Base-by-base conservation (phyloP, 2,329 filamentous ascomycete species). In the Fusarium sp. region DNA sequence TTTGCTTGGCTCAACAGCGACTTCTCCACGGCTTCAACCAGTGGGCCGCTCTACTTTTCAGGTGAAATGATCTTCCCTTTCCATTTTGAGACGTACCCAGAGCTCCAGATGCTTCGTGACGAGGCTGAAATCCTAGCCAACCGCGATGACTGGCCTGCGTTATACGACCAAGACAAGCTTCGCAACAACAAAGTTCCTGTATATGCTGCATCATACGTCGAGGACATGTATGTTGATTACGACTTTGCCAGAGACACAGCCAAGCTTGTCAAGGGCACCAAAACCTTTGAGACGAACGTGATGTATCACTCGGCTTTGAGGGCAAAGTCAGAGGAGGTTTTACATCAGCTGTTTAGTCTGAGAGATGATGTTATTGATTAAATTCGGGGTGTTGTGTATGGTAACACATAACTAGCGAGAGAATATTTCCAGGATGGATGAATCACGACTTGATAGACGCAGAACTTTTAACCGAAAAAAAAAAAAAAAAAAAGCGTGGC, bases 141-240 rank as follows among this genome's bases (percentile, higher is more conserved):
- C 1, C 87, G 87, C 46, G 80, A 85, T 7, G 86, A 90, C 66
- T 98, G 95, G 94, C 87, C 90, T 3, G 81, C 83, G 0, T 84
- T 98, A 7, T 98, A 97, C 78, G 88, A 97, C 75, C 83, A 88
- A 66, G 86, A 88, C 55, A 90, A 92, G 78, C 83, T 98, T 49
- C 86, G 85, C 20, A 87, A 85, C 73, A 98, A 98, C 74, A 85
- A 90, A 62, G 93, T 98, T 0, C 94, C 95, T 0, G 89, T 97
- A 0, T 98, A 96, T 75, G 92, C 94, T 2, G 93, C 92, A 1
- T 91, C 89, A 4, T 98, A 92, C 73, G 79, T 93, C 7, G 91
- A 97, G 68, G 94, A 97, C 77, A 96, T 98, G 92, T 98, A 97
- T 75, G 94, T 98, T 30, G 92, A 97, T 75, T 92, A 88, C 72